Evolutionary conservation across 202 grass and related monocot genomes (phyloP).

Genomic region (Musa balbisiana): DNA sequence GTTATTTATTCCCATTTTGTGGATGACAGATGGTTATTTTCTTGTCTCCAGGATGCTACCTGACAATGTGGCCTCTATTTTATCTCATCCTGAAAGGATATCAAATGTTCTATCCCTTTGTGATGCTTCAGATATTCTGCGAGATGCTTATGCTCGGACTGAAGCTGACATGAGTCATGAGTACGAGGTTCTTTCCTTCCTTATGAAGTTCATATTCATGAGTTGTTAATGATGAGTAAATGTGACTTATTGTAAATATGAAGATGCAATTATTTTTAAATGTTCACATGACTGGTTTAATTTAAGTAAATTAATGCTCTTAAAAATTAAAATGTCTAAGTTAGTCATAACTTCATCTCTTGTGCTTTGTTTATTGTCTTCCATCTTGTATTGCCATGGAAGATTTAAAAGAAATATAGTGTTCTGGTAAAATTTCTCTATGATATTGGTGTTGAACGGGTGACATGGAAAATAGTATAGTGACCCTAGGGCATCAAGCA

Average conservation of each 20-base stretch:
- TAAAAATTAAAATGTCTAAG: too few species aligned
- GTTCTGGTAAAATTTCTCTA: too few species aligned
- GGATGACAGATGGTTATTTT: background rate
- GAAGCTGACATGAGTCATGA: conserved; percentile 73
- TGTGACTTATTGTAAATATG: background rate
- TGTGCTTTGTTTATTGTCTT: background rate
- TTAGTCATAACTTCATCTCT: too few species aligned
- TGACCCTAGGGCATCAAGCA: too few species aligned
- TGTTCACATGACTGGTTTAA: background rate
- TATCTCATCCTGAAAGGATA: conserved; percentile 50
- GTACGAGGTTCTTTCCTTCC: conserved; percentile 50
- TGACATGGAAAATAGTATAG: too few species aligned
- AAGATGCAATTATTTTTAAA: background rate
- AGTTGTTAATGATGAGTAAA: background rate
- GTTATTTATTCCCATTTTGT: background rate
- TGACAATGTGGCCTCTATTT: conserved; percentile 59
- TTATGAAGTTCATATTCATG: conserved; percentile 15
- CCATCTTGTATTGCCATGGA: background rate
- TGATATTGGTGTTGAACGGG: too few species aligned
- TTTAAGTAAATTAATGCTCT: too few species aligned
- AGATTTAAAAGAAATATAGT: background rate
- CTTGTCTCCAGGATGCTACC: conserved; percentile 48
- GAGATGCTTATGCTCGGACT: conserved; percentile 65
- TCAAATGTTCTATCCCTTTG: conserved; percentile 50
- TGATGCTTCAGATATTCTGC: conserved; percentile 80